Evolutionary conservation across 352 stramenopile species (phyloP).

Genomic region (Phytopythium litorale): DNA sequence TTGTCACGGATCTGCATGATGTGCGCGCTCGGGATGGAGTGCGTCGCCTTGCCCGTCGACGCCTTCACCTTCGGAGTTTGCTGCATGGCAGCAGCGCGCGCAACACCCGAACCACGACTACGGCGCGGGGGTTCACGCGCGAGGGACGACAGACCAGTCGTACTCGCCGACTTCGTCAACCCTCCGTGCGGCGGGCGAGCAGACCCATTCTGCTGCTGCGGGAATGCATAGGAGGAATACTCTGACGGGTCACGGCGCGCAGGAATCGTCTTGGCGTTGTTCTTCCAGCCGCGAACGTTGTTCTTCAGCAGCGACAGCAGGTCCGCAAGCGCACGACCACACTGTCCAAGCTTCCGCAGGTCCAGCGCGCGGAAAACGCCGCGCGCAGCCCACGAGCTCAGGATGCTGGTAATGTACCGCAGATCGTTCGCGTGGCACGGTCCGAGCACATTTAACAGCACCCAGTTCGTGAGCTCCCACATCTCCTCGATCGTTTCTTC

Average conservation of each 20-base stretch:
- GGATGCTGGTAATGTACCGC: conserved; percentile 83
- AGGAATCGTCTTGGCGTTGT: conserved; percentile 75
- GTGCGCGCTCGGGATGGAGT: conserved; percentile 75
- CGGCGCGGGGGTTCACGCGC: conserved; percentile 69
- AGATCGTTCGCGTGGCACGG: conserved; percentile 94
- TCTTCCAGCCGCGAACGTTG: conserved; percentile 72
- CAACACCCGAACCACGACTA: conserved; percentile 77
- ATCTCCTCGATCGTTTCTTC: conserved; percentile 95
- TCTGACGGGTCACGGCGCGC: conserved; percentile 80
- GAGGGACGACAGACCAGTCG: conserved; percentile 74
- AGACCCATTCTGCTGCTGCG: conserved; percentile 38
- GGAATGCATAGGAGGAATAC: conserved; percentile 84
- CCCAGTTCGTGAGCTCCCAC: conserved; percentile 95
- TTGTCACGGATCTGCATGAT: conserved; percentile 95
- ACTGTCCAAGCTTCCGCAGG: conserved; percentile 61
- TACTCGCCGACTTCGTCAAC: conserved; percentile 88
- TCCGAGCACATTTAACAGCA: conserved; percentile 94
- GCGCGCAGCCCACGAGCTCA: conserved; percentile 76
- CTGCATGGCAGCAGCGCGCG: conserved; percentile 76
- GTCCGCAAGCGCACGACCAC: conserved; percentile 62
- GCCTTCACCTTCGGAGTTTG: conserved; percentile 62
- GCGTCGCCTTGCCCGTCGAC: conserved; percentile 49
- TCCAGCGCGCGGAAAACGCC: conserved; percentile 79
- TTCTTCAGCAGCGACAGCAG: conserved; percentile 65
- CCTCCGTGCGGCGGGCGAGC: conserved; percentile 37